Base-by-base conservation (phyloP, 352 stramenopile species). In the Phytophthora aleatoria region DNA sequence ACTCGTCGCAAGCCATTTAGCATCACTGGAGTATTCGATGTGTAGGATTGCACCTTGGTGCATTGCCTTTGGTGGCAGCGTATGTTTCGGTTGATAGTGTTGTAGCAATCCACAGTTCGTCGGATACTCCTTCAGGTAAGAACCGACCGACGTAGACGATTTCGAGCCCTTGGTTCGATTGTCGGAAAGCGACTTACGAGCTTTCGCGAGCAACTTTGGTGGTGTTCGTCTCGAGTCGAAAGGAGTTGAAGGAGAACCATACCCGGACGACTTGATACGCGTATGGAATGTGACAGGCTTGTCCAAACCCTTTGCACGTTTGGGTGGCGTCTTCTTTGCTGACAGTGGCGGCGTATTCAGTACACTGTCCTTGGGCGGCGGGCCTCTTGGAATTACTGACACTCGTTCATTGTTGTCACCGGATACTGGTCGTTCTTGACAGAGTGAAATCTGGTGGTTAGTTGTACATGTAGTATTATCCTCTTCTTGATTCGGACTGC, bases 201-300 rank as follows among this genome's bases (percentile, higher is more conserved):
- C 26, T n/a, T 26, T 48, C 13, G n/a, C n/a, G 2, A 44, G 57
- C 1, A 57, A 38, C 50, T 66, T 71, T 30, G 63, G 59, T 67
- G 73, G 31, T 36, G 59, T 64, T 27, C 69, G 63, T 27, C 70
- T 82, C 3, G 49, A 42, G 1, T 55, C 53, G 16, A 81, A 79
- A 9, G 61, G 27, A 30, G 54, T 33, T 30, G 56, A 33, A 0
- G 68, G 54, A 27, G 68, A 56, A 30, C 87, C 89, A 65, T 97
- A 97, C 0, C 89, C 89, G 1, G 86, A 95, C 12, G 89, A 97
- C 50, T 82, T 81, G 50, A 97, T 85, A 13, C 80, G 73, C 12
- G 81, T 80, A 41, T 88, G 89, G 41, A 95, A 96, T 20, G 85
- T 92, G 43, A 96, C 76, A 16, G 88, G 83, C 12, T 94, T 88